Evolutionary conservation across 2,329 filamentous ascomycete genomes (phyloP).

Genomic region (Penicillium sp.): DNA sequence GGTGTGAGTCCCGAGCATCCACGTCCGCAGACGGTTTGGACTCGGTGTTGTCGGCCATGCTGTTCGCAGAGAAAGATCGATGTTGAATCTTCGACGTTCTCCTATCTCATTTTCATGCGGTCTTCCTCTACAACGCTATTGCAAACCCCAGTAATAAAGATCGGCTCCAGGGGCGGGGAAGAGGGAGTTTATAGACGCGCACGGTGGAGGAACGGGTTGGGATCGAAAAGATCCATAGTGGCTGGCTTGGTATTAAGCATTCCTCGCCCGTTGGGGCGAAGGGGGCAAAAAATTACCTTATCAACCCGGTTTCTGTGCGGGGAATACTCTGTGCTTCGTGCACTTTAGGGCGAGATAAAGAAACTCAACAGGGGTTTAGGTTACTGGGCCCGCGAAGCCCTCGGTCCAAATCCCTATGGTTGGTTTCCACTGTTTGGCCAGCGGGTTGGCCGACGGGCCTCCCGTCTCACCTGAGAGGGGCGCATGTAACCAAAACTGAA

Average conservation of each 20-base stretch:
- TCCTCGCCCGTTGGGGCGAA: conserved; percentile 4
- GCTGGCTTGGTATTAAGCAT: conserved; percentile 8
- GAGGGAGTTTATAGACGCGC: conserved; percentile 2
- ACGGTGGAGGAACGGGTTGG: background rate
- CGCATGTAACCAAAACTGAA: conserved; percentile 13
- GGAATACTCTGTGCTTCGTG: background rate
- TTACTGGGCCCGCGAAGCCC: background rate
- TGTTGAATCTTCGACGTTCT: background rate
- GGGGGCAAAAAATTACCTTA: conserved; percentile 1
- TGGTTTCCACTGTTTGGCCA: background rate
- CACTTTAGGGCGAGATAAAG: background rate
- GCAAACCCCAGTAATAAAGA: background rate
- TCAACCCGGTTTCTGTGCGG: conserved; percentile 3
- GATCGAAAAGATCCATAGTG: conserved; percentile 2
- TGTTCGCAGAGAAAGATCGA: background rate
- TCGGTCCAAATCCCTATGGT: background rate
- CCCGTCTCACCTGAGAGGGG: conserved; percentile 9
- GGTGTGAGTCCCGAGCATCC: background rate
- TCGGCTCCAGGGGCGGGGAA: background rate
- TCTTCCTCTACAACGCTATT: background rate
- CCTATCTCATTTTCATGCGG: background rate
- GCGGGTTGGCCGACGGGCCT: conserved; percentile 16
- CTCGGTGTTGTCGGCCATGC: conserved; percentile 7
- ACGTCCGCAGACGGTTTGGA: background rate
- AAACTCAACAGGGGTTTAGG: background rate